phyloP scores from a whole-genome alignment of 2,329 filamentous ascomycete genomes.

The Monilinia laxa region DNA sequence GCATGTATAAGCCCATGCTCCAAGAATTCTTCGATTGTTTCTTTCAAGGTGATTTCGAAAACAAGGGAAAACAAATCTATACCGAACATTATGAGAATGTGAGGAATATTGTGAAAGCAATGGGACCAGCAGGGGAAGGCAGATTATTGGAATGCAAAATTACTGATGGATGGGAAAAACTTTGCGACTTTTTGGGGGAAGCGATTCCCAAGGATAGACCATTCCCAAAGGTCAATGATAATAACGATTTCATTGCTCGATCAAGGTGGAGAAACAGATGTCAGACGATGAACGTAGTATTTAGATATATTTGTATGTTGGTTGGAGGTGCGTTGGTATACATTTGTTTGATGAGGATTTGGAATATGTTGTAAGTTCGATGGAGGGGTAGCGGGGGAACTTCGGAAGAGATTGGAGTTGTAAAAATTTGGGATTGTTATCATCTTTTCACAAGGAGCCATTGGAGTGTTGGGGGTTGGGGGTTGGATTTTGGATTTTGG shows the following conservation, averaged over 20 bases:
- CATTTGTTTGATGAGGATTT: slow-evolving; percentile 18
- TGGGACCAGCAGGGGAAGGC: slow-evolving; percentile 12
- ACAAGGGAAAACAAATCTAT: slow-evolving; percentile 18
- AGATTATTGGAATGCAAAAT: slow-evolving; percentile 27
- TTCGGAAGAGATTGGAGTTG: neutral
- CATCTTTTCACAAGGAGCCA: too few species aligned
- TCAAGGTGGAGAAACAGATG: slow-evolving; percentile 22
- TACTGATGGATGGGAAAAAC: slow-evolving; percentile 28
- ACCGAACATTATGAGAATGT: slow-evolving; percentile 20
- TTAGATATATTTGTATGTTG: slow-evolving; percentile 18
- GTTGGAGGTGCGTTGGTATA: neutral
- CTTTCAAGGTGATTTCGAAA: slow-evolving; percentile 15
- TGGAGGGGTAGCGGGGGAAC: neutral
- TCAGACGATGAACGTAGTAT: slow-evolving; percentile 18
- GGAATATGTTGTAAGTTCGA: slow-evolving; percentile 12
- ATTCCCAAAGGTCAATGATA: slow-evolving; percentile 19
- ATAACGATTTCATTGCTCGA: slow-evolving; percentile 21
- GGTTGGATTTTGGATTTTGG: too few species aligned
- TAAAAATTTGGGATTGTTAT: neutral
- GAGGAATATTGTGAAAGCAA: neutral
- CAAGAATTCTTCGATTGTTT: slow-evolving; percentile 22
- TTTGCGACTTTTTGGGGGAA: slow-evolving; percentile 30
- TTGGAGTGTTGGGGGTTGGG: too few species aligned
- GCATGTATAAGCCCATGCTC: slow-evolving; percentile 23
- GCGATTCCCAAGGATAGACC: slow-evolving; percentile 23